Percentiles rank a stretch among this genome's conserved stretches.
Conservation (phyloP, 306 rosid species). For the Rosa persica region DNA sequence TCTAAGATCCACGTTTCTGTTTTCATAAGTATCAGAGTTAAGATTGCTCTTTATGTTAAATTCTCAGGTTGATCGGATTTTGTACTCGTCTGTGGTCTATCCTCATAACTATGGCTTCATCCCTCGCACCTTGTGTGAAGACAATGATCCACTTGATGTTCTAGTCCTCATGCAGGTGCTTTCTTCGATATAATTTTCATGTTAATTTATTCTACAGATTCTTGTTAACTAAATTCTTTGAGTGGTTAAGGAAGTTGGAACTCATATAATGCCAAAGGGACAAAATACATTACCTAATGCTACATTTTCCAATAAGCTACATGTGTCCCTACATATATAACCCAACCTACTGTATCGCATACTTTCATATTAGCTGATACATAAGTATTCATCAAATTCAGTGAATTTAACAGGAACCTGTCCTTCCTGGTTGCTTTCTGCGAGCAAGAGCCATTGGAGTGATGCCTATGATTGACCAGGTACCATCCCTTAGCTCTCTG, state of each 20-base stretch:
- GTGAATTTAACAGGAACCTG: constrained; percentile 73
- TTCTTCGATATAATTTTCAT: not conserved
- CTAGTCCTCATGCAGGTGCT: constrained; percentile 96
- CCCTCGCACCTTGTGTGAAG: constrained; percentile 94
- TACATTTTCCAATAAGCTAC: not conserved
- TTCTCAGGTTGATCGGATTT: constrained; percentile 83
- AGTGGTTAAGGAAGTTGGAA: not conserved
- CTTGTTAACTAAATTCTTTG: not conserved
- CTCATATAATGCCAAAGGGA: not conserved
- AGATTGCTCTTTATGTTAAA: constrained; percentile 26
- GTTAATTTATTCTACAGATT: not conserved
- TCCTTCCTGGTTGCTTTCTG: constrained; percentile 93
- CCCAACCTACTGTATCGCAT: not conserved
- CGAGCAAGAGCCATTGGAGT: constrained; percentile 93
- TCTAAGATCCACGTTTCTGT: not conserved
- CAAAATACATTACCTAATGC: not conserved
- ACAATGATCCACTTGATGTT: constrained; percentile 95
- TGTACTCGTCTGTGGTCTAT: constrained; percentile 94
- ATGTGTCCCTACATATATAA: not conserved
- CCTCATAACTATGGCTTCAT: constrained; percentile 97
- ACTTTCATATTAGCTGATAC: constrained; percentile 4
- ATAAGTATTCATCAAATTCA: constrained; percentile 16
- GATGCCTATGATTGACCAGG: constrained; percentile 99
- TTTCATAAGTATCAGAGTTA: not conserved
- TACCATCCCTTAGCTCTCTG: constrained; percentile 27